Conservation (phyloP, 768 basidiomycete genomes). For the Chlorophyllum brunneum region DNA sequence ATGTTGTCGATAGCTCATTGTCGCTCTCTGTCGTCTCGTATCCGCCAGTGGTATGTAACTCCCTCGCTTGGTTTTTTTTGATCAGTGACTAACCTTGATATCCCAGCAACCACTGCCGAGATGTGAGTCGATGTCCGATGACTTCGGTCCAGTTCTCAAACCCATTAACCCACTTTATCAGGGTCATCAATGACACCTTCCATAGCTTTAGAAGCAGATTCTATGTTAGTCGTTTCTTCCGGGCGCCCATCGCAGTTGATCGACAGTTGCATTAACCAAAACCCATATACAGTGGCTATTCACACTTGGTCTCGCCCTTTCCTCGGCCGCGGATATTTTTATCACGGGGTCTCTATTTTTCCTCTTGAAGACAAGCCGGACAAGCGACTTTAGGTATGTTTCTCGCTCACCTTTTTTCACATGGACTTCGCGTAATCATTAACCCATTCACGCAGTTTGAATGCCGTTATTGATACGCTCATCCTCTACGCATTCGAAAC, state of each 20-base stretch:
- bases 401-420: neutral
- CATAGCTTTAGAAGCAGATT: conserved; percentile 22
- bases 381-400: conserved; percentile 33
- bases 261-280: neutral
- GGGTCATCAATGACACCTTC: neutral
- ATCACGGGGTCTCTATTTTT: conserved; percentile 42
- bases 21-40: conserved; percentile 26
- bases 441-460: conserved; percentile 28
- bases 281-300: conserved; percentile 42
- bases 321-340: conserved; percentile 44
- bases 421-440: neutral
- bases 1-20: conserved; percentile 15
- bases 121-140: conserved; percentile 19
- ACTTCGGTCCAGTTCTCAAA: neutral
- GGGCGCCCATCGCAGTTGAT: neutral
- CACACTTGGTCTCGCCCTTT: conserved; percentile 48
- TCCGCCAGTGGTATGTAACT: conserved; percentile 26
- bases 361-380: conserved; percentile 36
- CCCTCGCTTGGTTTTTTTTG: neutral
- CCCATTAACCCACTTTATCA: neutral
- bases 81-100: neutral
- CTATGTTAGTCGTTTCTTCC: conserved; percentile 6
- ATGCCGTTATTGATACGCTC: conserved; percentile 41
- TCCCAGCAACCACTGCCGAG: conserved; percentile 26
- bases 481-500: conserved; percentile 52